Evolutionary conservation across 2,329 filamentous ascomycete species (phyloP).

Genomic region (Pseudogymnoascus sp.): DNA sequence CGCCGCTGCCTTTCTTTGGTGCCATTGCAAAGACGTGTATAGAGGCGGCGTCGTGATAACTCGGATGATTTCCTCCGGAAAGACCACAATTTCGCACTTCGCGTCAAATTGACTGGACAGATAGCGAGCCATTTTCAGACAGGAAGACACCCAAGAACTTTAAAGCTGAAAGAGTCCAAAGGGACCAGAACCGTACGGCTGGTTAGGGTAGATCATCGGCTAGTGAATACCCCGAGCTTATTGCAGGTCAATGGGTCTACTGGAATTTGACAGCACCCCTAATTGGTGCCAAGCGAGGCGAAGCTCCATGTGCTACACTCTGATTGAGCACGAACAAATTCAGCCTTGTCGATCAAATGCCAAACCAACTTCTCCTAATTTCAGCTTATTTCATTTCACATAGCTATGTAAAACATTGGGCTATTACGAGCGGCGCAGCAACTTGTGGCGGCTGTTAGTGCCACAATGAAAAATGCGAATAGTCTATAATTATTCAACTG

Average conservation of each 20-base stretch:
- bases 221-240: conserved; percentile 4
- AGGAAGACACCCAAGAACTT: not conserved
- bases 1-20: not conserved
- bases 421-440: not conserved
- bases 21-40: not conserved
- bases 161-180: not conserved
- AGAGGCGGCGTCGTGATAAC: not conserved
- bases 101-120: not conserved
- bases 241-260: not conserved
- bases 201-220: not conserved
- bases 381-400: not conserved
- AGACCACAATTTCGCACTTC: not conserved
- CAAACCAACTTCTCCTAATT: not conserved
- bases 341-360: not conserved
- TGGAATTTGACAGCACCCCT: not conserved
- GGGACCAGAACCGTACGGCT: not conserved
- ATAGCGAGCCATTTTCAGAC: not conserved
- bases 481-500: not conserved
- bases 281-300: not conserved
- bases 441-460: not conserved
- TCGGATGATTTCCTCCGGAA: not conserved
- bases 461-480: not conserved
- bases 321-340: not conserved
- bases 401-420: not conserved
- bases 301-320: not conserved